Evolutionary conservation across 1,284 basidiomycete species (phyloP), one percentile per base, ranked within the genome.

Genomic region (Volvariella surrecta): DNA sequence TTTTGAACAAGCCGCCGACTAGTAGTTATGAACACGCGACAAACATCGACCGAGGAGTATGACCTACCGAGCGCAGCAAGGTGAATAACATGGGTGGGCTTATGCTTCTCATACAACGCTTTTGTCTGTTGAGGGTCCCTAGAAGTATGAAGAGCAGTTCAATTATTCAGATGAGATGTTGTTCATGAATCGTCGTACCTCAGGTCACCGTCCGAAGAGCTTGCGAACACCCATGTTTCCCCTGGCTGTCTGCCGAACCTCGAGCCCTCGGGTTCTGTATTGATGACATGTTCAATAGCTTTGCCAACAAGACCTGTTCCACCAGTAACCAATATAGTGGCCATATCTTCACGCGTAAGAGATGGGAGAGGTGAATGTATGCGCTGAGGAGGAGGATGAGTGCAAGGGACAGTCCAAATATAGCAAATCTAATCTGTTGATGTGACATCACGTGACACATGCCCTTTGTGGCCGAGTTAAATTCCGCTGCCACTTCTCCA

Each of bases 71-170:
- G 73, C 6, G 89, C 88, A 40, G 87, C 89, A 41, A 91, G 74
- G 66, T 95, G 91, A 54, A 94, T 92, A 50, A 94, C 88, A 72
- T 92, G 83, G 0, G 88, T 93, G 0, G 91, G 90, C 54, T 85
- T 82, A 66, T 93, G 81, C 63, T 88, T 90, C 55, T 88, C 82
- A 52, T 87, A 93, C 54, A 93, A 66, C 56, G 68, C 68, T 53
- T 66, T 63, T 35, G 86, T 81, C 57, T 80, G 74, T 47, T 66
- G 71, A 2, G 73, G 61, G 59, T 88, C 74, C 54, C 87, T 88
- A n/a, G n/a, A n/a, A n/a, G n/a, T n/a, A 50, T 48, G n/a, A 7
- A 32, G 15, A 16, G 3, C 20, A 20, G 22, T 28, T 40, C 20
- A 41, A 16, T 20, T 22, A 16, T 30, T 22, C 22, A 28, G 21